These are phyloP conservation scores for Prosopis cineraria DNA, from an alignment of 306 rosid species.

Conservation along the genomic window DNA sequence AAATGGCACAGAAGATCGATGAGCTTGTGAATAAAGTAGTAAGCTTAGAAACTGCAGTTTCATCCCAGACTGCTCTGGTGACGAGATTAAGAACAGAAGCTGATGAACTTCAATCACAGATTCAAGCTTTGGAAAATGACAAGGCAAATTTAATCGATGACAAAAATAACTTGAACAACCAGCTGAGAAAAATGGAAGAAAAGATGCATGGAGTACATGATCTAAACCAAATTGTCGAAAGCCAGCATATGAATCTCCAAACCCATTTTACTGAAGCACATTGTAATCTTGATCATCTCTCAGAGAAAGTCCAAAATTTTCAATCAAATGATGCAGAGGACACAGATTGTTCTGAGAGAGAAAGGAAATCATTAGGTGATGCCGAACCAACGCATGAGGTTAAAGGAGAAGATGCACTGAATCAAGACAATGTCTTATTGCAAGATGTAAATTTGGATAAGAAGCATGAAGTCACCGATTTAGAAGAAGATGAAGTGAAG, in stretches of 20 bases:
- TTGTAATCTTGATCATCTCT: slow-evolving; percentile 60
- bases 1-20: slow-evolving; percentile 80
- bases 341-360: slow-evolving; percentile 26
- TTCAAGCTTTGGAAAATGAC: slow-evolving; percentile 59
- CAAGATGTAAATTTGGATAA: slow-evolving; percentile 35
- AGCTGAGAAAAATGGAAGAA: slow-evolving; percentile 60
- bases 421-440: slow-evolving; percentile 25
- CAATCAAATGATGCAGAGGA: slow-evolving; percentile 48
- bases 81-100: slow-evolving; percentile 57
- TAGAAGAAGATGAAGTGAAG: neutral
- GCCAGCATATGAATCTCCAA: slow-evolving; percentile 59
- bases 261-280: slow-evolving; percentile 67
- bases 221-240: slow-evolving; percentile 49
- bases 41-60: slow-evolving; percentile 68
- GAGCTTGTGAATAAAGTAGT: slow-evolving; percentile 72
- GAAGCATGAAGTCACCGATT: slow-evolving; percentile 2
- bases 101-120: slow-evolving; percentile 56
- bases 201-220: slow-evolving; percentile 48
- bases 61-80: slow-evolving; percentile 74
- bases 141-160: slow-evolving; percentile 51
- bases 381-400: slow-evolving; percentile 27
- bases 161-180: slow-evolving; percentile 42
- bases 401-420: slow-evolving; percentile 29
- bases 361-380: slow-evolving; percentile 26
- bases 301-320: slow-evolving; percentile 48